Percentiles rank a stretch among this genome's conserved stretches.
Evolutionary conservation across 2,329 filamentous ascomycete species (phyloP).

Genomic region (Aspergillus candidus): DNA sequence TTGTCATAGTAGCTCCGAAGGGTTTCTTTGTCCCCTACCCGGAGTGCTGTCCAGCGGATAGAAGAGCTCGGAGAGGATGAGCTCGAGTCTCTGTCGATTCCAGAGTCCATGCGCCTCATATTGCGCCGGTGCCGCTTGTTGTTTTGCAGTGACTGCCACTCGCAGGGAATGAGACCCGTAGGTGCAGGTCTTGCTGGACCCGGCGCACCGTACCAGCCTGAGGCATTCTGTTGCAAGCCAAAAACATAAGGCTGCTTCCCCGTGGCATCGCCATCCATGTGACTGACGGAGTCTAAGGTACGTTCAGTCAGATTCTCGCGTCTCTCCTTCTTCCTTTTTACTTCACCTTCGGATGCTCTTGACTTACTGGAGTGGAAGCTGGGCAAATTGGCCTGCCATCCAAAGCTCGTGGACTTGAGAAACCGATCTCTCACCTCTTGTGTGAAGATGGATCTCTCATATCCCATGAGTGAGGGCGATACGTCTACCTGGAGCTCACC

Average conservation of each 20-base stretch:
- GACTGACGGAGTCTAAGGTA: constrained; percentile 5
- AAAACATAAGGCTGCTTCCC: constrained; percentile 8
- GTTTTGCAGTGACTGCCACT: constrained; percentile 24
- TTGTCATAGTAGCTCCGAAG: constrained; percentile 33
- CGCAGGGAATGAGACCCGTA: constrained; percentile 26
- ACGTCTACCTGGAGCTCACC: constrained; percentile 27
- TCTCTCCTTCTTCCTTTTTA: constrained; percentile 1
- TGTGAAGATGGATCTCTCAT: constrained; percentile 29
- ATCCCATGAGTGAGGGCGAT: constrained; percentile 29
- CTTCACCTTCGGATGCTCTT: background rate
- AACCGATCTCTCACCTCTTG: constrained; percentile 32
- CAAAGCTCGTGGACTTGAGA: constrained; percentile 22
- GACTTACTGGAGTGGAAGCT: constrained; percentile 22
- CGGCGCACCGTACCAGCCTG: constrained; percentile 20
- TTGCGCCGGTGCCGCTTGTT: constrained; percentile 24
- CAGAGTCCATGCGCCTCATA: constrained; percentile 13
- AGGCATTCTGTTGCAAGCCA: constrained; percentile 10
- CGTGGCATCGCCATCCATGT: constrained; percentile 9
- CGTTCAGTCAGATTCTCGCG: background rate
- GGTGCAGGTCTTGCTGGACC: constrained; percentile 13
- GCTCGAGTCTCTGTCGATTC: constrained; percentile 9
- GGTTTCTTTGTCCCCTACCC: constrained; percentile 22
- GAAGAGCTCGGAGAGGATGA: constrained; percentile 16
- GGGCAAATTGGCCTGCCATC: constrained; percentile 15
- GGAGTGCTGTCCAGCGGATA: constrained; percentile 21